These are phyloP conservation scores for Mimosa bimucronata DNA, from an alignment of 306 rosid species.

Conservation along the genomic window DNA sequence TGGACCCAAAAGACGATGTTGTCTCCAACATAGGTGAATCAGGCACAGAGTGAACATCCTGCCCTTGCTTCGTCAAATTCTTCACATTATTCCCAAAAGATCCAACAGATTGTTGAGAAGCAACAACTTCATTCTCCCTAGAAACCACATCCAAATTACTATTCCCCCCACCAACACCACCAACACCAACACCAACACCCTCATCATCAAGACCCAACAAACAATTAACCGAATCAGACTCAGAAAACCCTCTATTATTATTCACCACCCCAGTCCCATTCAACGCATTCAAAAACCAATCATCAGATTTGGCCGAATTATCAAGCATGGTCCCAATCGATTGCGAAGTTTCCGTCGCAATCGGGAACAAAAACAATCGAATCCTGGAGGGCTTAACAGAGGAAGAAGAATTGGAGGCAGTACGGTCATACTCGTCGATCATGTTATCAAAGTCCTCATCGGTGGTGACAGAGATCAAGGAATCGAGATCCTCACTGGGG, in stretches of 20 bases:
- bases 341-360: conserved; percentile 56
- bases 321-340: conserved; percentile 41
- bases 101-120: conserved; percentile 39
- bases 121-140: conserved; percentile 46
- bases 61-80: conserved; percentile 54
- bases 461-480: conserved; percentile 73
- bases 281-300: conserved; percentile 76
- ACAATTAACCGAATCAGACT: not conserved
- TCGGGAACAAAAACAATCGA: conserved; percentile 68
- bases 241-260: conserved; percentile 53
- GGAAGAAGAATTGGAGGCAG: conserved; percentile 25
- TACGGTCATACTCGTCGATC: conserved; percentile 82
- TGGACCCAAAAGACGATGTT: conserved; percentile 81
- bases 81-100: conserved; percentile 51
- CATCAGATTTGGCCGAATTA: conserved; percentile 60
- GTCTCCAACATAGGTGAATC: conserved; percentile 81
- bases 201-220: no score
- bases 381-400: conserved; percentile 57
- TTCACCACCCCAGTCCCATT: conserved; percentile 50
- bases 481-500: conserved; percentile 85
- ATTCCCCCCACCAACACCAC: conserved; percentile 3
- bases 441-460: conserved; percentile 85
- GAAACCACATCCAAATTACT: conserved; percentile 51
- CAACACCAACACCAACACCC: no score
- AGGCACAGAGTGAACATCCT: conserved; percentile 74